Conservation (phyloP, 345 rosid genomes). For the Moringa oleifera region DNA sequence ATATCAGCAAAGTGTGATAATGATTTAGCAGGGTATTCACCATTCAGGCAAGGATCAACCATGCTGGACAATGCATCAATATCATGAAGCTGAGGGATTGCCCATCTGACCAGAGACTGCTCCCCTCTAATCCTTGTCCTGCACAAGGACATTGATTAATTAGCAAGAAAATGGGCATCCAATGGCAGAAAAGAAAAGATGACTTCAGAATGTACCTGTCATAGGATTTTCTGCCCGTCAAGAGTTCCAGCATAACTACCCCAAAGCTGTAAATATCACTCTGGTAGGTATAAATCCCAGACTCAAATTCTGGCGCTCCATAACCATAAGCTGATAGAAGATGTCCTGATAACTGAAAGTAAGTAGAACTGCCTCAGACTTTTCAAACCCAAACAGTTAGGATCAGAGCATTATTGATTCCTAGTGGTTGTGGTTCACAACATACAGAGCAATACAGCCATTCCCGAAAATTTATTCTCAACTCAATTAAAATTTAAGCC, state of each 20-base stretch:
- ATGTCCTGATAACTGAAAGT: slow-evolving; percentile 86
- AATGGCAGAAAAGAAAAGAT: slow-evolving; percentile 1
- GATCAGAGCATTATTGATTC: no score
- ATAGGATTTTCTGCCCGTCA: slow-evolving; percentile 83
- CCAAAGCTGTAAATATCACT: slow-evolving; percentile 99
- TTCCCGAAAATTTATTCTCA: neutral
- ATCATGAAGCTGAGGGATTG: slow-evolving; percentile 90
- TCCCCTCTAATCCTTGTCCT: slow-evolving; percentile 77
- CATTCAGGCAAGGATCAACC: slow-evolving; percentile 87
- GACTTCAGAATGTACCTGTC: slow-evolving; percentile 50
- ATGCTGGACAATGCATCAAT: slow-evolving; percentile 85
- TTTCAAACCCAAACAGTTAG: no score
- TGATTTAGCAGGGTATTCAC: slow-evolving; percentile 82
- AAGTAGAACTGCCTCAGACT: slow-evolving; percentile 17
- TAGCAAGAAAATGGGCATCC: neutral
- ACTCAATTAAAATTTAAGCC: neutral
- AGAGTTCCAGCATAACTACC: slow-evolving; percentile 92
- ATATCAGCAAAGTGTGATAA: slow-evolving; percentile 91
- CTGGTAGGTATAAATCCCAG: slow-evolving; percentile 75
- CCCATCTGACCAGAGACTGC: slow-evolving; percentile 96
- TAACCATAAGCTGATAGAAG: slow-evolving; percentile 70
- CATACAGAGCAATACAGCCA: no score
- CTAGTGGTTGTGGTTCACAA: no score
- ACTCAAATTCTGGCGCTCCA: slow-evolving; percentile 97
- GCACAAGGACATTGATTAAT: slow-evolving; percentile 1